These are phyloP conservation scores for Zychaea mexicana DNA, from an alignment of 371 early-diverging fungal species.

Conservation along the genomic window DNA sequence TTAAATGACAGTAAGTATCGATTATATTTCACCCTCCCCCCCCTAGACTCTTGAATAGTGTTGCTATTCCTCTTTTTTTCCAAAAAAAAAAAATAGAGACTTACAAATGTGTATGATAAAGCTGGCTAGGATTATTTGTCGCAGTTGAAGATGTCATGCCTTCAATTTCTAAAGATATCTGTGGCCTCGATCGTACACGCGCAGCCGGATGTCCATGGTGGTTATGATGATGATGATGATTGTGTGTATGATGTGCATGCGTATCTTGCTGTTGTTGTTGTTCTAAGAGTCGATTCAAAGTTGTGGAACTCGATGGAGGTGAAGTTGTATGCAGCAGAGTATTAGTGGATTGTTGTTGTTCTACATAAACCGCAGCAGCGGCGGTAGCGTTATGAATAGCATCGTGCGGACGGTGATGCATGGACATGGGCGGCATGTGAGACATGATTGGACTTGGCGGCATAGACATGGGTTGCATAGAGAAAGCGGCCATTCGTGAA, in stretches of 20 bases:
- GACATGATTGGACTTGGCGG: constrained; percentile 23
- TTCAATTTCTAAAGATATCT: constrained; percentile 11
- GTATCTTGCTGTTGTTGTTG: constrained; percentile 1
- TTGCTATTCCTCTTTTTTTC: too few relatives aligned
- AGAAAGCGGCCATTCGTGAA: constrained; percentile 18
- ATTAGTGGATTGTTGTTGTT: not conserved
- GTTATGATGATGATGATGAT: constrained; percentile 2
- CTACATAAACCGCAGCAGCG: not conserved
- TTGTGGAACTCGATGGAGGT: too few relatives aligned
- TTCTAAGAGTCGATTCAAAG: not conserved
- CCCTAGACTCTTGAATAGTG: too few relatives aligned
- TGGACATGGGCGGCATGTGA: constrained; percentile 12
- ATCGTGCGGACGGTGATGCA: constrained; percentile 9
- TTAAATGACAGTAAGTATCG: too few relatives aligned
- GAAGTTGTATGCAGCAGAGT: not conserved
- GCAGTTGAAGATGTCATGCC: not conserved
- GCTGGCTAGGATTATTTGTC: not conserved
- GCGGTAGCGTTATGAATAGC: too few relatives aligned
- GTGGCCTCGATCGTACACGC: constrained; percentile 7
- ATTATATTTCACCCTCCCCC: too few relatives aligned
- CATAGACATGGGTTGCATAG: constrained; percentile 19
- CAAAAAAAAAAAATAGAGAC: not conserved
- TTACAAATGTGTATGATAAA: constrained; percentile 8
- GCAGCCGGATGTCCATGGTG: not conserved
- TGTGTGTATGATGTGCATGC: not conserved